Percentiles rank a stretch among this genome's conserved stretches.
These are phyloP conservation scores for Populus hybrid DNA, from an alignment of 441 rosid genomes.

Conservation along the genomic window DNA sequence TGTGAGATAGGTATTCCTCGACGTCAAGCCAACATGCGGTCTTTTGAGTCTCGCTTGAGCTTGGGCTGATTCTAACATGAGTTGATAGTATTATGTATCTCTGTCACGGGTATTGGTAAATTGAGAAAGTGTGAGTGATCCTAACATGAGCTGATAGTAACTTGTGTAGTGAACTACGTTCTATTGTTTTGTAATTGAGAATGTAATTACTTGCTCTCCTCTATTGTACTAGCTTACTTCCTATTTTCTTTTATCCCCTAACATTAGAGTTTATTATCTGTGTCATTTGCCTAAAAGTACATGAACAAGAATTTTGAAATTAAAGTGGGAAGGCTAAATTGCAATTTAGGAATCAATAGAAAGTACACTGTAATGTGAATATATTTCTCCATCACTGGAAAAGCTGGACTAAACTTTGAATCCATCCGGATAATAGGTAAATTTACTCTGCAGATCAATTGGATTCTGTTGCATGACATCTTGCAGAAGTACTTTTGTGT, in stretches of 20 bases:
- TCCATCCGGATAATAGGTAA: background rate
- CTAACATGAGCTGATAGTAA: slow-evolving; percentile 45
- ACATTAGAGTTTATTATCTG: background rate
- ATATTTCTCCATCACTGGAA: background rate
- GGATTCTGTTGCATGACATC: slow-evolving; percentile 69
- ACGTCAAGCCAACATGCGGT: slow-evolving; percentile 57
- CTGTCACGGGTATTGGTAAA: slow-evolving; percentile 15
- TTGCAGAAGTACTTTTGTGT: slow-evolving; percentile 53
- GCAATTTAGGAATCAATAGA: background rate
- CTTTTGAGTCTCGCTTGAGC: slow-evolving; percentile 69
- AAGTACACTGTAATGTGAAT: background rate
- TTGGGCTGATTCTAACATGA: slow-evolving; percentile 27
- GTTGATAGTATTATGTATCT: slow-evolving; percentile 24
- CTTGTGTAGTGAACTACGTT: slow-evolving; percentile 37
- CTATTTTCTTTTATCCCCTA: background rate
- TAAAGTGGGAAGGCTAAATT: background rate
- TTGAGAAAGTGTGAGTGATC: slow-evolving; percentile 28
- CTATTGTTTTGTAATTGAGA: slow-evolving; percentile 5
- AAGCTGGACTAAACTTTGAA: background rate
- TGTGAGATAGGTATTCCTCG: slow-evolving; percentile 94
- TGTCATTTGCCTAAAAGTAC: background rate
- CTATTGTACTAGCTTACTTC: background rate
- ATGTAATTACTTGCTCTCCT: background rate
- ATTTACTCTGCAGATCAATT: slow-evolving; percentile 22
- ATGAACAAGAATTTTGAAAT: background rate